phyloP scores from a whole-genome alignment of 1,139 yeast genomes.

The Meyerozyma elateridarum region DNA sequence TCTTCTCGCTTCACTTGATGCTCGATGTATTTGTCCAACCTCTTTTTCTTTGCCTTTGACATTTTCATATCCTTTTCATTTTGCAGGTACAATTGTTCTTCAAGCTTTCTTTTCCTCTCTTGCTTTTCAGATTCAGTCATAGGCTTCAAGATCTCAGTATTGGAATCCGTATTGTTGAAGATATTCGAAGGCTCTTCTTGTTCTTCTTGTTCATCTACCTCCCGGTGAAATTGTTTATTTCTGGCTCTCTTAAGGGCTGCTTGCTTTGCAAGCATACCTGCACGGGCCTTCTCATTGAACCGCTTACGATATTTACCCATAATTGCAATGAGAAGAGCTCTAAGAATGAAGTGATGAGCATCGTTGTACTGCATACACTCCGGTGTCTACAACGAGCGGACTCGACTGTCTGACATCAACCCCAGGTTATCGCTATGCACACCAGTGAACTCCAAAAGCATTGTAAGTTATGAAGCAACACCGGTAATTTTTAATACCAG shows the following conservation, averaged over 20 bases:
- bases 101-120: constrained; percentile 61
- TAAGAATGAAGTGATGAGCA: constrained; percentile 5
- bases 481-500: constrained; percentile 5
- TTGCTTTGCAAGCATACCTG: constrained; percentile 81
- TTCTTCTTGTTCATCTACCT: constrained; percentile 31
- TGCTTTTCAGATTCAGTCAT: constrained; percentile 54
- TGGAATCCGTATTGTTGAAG: constrained; percentile 37
- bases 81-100: constrained; percentile 48
- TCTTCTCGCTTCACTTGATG: constrained; percentile 90
- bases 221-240: constrained; percentile 60
- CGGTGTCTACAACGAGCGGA: too few relatives aligned
- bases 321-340: too few relatives aligned
- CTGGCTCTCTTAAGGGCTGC: constrained; percentile 64
- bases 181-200: constrained; percentile 12
- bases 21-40: constrained; percentile 74
- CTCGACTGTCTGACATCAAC: constrained; percentile 5
- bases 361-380: neutral
- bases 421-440: constrained; percentile 14
- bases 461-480: constrained; percentile 23
- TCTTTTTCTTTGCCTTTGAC: constrained; percentile 69
- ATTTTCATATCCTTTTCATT: constrained; percentile 63
- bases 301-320: constrained; percentile 84
- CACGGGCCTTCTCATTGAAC: constrained; percentile 79
- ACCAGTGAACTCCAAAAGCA: constrained; percentile 25
- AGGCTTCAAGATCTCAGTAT: constrained; percentile 54